Base-by-base conservation (phyloP, 1,139 yeast species). In the Blastobotrys raffinosifermentans region DNA sequence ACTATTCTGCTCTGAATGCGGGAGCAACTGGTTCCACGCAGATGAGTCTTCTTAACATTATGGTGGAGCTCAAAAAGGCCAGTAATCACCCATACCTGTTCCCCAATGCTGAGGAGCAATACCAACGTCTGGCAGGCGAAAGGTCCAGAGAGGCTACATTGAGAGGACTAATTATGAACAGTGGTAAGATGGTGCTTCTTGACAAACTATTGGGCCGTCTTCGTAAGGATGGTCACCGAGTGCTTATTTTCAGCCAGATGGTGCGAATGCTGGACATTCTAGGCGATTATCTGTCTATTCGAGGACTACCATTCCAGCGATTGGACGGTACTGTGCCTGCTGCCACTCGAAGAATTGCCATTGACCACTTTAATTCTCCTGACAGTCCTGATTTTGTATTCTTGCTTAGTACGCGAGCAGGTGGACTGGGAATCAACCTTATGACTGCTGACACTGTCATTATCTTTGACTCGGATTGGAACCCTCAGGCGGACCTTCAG, bases 301-400 rank as follows among this genome's bases (percentile, higher is more conserved):
- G 91, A 52, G 96, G 96, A n/a, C 74, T 81, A 41, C 80, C 78
- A 41, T 91, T 83, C 64, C 99, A 91, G 62, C 69, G 99, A 51
- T 70, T 93, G 31, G 99, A 93, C 63, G 99, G 99, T 64, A 94
- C 97, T 9, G 80, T 93, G 23, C 94, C 97, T 2, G 87, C 97
- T 1, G 76, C 94, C 4, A 94, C 89, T 47, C 77, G 99, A 63
- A 75, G 96, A 57, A 80, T 89, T 16, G 83, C 97, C 2, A 93
- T 93, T 54, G 98, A 93, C 58, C 98, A 93, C 60, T 93, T 82
- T 67, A 93, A 93, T 61, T 89, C 96, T 0, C 93, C 93, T 1
- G 96, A 77, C 38, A 86, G 96, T 4, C 82, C 80, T 39, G 98
- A 93, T 61, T 91, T 89, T 60, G 94, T 82, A 2, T 93, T 93